Conservation (phyloP, 2,329 filamentous ascomycete species). For the Fusarium kyushuense region DNA sequence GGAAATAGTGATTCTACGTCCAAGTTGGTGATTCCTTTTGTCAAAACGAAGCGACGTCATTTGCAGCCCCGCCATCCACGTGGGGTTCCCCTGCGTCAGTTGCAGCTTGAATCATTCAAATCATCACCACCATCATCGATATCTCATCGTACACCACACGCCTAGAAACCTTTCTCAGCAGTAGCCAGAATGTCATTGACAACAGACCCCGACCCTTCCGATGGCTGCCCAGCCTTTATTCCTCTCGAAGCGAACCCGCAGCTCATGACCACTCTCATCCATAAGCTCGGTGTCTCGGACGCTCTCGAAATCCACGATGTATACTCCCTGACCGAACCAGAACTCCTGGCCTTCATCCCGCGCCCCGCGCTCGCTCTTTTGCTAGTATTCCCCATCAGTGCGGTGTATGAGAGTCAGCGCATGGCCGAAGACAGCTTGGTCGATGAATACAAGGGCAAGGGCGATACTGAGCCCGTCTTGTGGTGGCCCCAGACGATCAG, state of each 20-base stretch:
- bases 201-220: conserved; percentile 57
- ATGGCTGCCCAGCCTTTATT: conserved; percentile 63
- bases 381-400: conserved; percentile 88
- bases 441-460: conserved; percentile 74
- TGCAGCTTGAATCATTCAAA: background rate
- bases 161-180: background rate
- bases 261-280: conserved; percentile 86
- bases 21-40: background rate
- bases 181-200: conserved; percentile 49
- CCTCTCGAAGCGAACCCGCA: conserved; percentile 82
- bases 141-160: background rate
- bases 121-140: background rate
- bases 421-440: conserved; percentile 76
- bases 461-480: conserved; percentile 78
- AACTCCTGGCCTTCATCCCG: conserved; percentile 87
- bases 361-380: conserved; percentile 89
- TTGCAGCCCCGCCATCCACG: conserved; percentile 18
- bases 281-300: conserved; percentile 84
- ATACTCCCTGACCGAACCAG: conserved; percentile 87
- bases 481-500: conserved; percentile 97
- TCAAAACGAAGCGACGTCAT: conserved; percentile 30
- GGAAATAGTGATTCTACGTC: too few relatives aligned
- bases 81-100: conserved; percentile 14
- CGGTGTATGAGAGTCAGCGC: conserved; percentile 82
- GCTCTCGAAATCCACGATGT: conserved; percentile 88